These are phyloP conservation scores for Pseudovirgaria hyperparasitica DNA, from an alignment of 2,329 filamentous ascomycete species.

Conservation along the genomic window DNA sequence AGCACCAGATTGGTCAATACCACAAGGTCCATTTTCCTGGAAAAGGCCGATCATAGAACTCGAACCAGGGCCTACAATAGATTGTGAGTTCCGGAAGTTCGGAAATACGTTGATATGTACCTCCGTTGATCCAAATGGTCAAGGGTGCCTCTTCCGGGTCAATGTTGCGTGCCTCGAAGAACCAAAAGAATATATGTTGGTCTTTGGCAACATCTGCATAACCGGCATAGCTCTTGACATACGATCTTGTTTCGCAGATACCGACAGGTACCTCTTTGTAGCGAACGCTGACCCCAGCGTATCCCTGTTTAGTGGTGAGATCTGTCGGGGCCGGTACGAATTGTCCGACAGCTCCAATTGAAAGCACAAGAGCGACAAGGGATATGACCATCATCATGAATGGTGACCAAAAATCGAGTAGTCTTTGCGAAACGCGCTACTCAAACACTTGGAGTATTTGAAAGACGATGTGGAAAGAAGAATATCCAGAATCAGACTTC, in stretches of 20 bases:
- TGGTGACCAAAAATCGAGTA: too few species aligned
- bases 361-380: too few species aligned
- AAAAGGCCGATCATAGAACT: slow-evolving; percentile 45
- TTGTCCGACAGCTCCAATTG: slow-evolving; percentile 23
- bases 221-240: slow-evolving; percentile 43
- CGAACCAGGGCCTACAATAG: slow-evolving; percentile 45
- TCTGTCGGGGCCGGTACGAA: slow-evolving; percentile 34
- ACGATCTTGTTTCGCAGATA: slow-evolving; percentile 43
- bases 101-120: too few species aligned
- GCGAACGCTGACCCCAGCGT: slow-evolving; percentile 38
- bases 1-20: slow-evolving; percentile 30
- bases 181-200: slow-evolving; percentile 43
- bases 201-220: slow-evolving; percentile 41
- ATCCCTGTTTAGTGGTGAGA: slow-evolving; percentile 30
- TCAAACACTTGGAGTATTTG: too few species aligned
- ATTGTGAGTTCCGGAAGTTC: not conserved
- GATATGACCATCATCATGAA: too few species aligned
- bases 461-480: too few species aligned
- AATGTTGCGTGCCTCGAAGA: slow-evolving; percentile 41
- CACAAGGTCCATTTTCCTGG: slow-evolving; percentile 41
- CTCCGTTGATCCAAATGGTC: slow-evolving; percentile 44
- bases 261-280: slow-evolving; percentile 45
- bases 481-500: too few species aligned
- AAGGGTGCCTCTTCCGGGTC: slow-evolving; percentile 41
- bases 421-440: too few species aligned